phyloP scores from a whole-genome alignment of 768 basidiomycete genomes.

The Tricholoma flavovirens region DNA sequence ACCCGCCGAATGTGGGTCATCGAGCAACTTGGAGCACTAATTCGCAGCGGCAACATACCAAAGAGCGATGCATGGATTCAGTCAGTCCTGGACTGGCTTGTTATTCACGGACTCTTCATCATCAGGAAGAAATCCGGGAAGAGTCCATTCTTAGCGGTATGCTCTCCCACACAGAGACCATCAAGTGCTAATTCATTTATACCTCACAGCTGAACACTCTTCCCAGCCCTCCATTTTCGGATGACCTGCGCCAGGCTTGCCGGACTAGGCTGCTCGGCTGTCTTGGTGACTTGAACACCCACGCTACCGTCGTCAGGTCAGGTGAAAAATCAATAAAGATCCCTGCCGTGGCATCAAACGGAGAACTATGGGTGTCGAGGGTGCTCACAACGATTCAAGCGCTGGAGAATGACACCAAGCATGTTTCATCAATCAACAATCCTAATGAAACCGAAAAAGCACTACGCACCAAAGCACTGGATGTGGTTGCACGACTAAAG shows the following conservation, averaged over 20 bases:
- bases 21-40: constrained; percentile 75
- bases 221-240: constrained; percentile 68
- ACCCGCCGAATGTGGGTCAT: constrained; percentile 74
- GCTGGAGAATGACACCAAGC: constrained; percentile 66
- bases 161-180: constrained; percentile 19
- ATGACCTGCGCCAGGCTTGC: constrained; percentile 60
- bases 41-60: constrained; percentile 75
- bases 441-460: constrained; percentile 49
- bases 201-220: constrained; percentile 48
- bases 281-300: constrained; percentile 67
- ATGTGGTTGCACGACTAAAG: constrained; percentile 35
- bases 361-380: constrained; percentile 75
- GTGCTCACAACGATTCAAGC: constrained; percentile 48
- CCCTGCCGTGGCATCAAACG: constrained; percentile 61
- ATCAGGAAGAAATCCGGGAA: constrained; percentile 70
- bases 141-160: constrained; percentile 51
- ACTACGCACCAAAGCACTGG: constrained; percentile 41
- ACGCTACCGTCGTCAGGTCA: constrained; percentile 45
- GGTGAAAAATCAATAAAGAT: constrained; percentile 50
- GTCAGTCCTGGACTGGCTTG: constrained; percentile 73
- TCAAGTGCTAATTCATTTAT: background rate
- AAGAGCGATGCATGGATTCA: constrained; percentile 77
- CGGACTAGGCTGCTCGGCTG: constrained; percentile 65
- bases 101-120: constrained; percentile 75
- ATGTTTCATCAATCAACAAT: constrained; percentile 47